Evolutionary conservation across 2,329 filamentous ascomycete species (phyloP).

Genomic region (Pseudocercospora cruenta): DNA sequence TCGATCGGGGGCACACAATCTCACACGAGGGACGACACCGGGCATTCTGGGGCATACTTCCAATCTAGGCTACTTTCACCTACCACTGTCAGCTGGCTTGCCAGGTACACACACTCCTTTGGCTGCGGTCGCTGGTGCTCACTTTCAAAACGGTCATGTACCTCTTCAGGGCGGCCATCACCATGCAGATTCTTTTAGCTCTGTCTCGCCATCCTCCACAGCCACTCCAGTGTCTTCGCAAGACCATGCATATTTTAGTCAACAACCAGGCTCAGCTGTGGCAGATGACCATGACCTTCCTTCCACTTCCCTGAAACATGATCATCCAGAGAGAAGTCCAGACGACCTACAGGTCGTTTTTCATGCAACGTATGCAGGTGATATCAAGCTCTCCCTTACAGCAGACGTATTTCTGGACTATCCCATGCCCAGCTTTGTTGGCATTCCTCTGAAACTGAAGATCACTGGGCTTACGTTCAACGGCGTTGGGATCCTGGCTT

Average conservation of each 20-base stretch:
- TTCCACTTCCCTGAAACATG: constrained; percentile 49
- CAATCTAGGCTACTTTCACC: constrained; percentile 81
- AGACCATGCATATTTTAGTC: constrained; percentile 34
- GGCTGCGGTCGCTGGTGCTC: constrained; percentile 75
- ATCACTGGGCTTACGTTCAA: constrained; percentile 96
- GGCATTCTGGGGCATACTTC: constrained; percentile 70
- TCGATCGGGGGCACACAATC: constrained; percentile 37
- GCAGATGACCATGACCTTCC: constrained; percentile 31
- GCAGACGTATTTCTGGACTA: constrained; percentile 97
- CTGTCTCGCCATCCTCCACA: constrained; percentile 51
- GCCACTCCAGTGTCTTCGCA: constrained; percentile 51
- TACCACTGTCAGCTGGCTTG: constrained; percentile 70
- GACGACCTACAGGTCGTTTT: constrained; percentile 94
- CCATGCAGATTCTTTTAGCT: constrained; percentile 48
- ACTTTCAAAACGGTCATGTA: constrained; percentile 53
- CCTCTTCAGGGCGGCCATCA: constrained; percentile 40
- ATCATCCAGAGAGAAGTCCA: constrained; percentile 71
- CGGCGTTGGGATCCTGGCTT: constrained; percentile 86
- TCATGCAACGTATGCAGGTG: constrained; percentile 84
- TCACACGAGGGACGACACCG: constrained; percentile 57
- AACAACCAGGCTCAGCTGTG: constrained; percentile 22
- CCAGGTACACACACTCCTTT: constrained; percentile 79
- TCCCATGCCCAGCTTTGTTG: constrained; percentile 97
- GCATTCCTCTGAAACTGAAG: constrained; percentile 89
- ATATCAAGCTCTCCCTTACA: constrained; percentile 84